Conservation (phyloP, 1,284 basidiomycete genomes). For the Spongispora temasekensis region DNA sequence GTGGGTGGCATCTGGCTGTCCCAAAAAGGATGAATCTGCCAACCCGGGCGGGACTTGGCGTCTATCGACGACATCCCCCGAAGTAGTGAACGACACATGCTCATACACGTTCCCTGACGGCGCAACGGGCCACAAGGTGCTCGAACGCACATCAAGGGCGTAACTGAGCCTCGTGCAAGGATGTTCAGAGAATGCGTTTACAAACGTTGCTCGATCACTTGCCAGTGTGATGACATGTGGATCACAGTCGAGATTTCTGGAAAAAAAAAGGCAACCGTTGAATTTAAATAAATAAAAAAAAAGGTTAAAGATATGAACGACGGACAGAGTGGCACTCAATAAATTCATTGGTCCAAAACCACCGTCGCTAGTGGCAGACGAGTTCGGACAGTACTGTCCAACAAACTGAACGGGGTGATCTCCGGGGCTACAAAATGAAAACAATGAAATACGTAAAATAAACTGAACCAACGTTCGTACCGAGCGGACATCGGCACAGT, state of each 20-base stretch:
- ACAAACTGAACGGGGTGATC: background rate
- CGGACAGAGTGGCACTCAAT: constrained; percentile 14
- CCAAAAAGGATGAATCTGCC: background rate
- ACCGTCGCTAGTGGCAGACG: background rate
- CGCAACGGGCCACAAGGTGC: background rate
- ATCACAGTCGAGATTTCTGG: constrained; percentile 5
- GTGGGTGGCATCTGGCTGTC: constrained; percentile 4
- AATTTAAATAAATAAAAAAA: background rate
- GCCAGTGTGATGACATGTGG: too few species aligned
- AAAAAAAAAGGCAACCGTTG: background rate
- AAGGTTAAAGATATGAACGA: background rate
- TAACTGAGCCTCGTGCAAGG: background rate
- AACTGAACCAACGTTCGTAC: constrained; percentile 10
- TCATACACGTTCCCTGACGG: too few species aligned
- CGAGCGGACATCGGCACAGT: background rate
- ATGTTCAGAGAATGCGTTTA: background rate
- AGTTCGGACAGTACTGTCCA: background rate
- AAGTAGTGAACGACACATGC: too few species aligned
- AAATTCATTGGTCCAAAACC: constrained; percentile 1
- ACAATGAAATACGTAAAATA: constrained; percentile 8
- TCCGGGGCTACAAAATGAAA: background rate
- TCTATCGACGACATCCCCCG: too few species aligned
- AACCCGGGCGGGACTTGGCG: constrained; percentile 19
- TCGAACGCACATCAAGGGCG: background rate
- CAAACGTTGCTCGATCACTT: too few species aligned